A percentile compares a stretch with the other conserved stretches of the same genome.
phyloP scores from a whole-genome alignment of 1,284 basidiomycete genomes.

The Microbotryum intermedium region DNA sequence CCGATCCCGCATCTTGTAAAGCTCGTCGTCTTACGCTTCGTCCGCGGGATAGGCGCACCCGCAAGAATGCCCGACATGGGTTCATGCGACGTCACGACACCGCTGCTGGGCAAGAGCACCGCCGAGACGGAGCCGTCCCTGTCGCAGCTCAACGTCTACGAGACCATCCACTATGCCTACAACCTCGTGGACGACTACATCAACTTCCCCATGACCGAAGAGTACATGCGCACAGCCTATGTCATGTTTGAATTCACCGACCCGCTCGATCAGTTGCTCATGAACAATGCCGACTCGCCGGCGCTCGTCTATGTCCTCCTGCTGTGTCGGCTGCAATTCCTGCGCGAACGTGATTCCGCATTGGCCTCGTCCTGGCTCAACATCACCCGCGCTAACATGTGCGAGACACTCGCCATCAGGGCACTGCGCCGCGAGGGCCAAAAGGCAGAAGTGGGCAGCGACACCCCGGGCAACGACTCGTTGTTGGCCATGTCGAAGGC shows the following conservation, averaged over 20 bases:
- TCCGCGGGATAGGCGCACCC: too few relatives aligned
- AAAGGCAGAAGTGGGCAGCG: slow-evolving; percentile 3
- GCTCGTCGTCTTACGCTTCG: too few relatives aligned
- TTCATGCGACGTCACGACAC: too few relatives aligned
- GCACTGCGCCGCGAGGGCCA: slow-evolving; percentile 27
- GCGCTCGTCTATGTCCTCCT: slow-evolving; percentile 30
- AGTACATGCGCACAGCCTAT: slow-evolving; percentile 20
- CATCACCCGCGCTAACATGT: slow-evolving; percentile 32
- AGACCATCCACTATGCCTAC: too few relatives aligned
- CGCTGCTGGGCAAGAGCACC: too few relatives aligned
- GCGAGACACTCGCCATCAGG: slow-evolving; percentile 35
- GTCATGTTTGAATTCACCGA: slow-evolving; percentile 18
- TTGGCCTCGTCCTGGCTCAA: slow-evolving; percentile 29
- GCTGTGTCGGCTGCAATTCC: slow-evolving; percentile 25
- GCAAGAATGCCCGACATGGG: too few relatives aligned
- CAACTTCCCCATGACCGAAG: slow-evolving; percentile 22
- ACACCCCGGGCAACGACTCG: slow-evolving; percentile 11
- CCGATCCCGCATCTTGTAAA: too few relatives aligned
- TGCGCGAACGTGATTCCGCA: slow-evolving; percentile 17
- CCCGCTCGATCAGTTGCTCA: slow-evolving; percentile 11
- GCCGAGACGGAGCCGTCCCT: too few relatives aligned
- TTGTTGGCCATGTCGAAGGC: slow-evolving; percentile 29
- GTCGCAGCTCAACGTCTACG: too few relatives aligned
- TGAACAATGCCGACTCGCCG: slow-evolving; percentile 7
- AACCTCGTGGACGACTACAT: slow-evolving; percentile 5